A percentile compares a stretch with the other conserved stretches of the same genome.
phyloP scores from a whole-genome alignment of 176 grass and related monocot species.

The Raddia distichophylla region DNA sequence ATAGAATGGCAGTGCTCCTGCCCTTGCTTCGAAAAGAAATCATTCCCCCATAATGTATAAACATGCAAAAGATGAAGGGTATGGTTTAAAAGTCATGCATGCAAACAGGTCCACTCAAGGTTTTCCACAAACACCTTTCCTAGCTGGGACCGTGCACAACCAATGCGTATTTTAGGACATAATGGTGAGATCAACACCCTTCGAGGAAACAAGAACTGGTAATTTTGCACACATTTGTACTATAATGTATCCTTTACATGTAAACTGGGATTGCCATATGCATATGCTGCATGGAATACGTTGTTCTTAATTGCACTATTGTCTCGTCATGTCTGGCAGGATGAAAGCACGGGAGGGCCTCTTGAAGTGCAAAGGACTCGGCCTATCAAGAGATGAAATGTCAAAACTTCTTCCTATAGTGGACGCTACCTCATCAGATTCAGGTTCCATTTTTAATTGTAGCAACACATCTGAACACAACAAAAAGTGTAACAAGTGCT shows the following conservation, averaged over 20 bases:
- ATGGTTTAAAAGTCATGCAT: constrained; percentile 33
- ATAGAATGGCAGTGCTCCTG: no score
- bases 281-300: neutral
- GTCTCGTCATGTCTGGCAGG: constrained; percentile 43
- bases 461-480: neutral
- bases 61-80: constrained; percentile 6
- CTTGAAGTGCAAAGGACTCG: constrained; percentile 67
- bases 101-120: constrained; percentile 72
- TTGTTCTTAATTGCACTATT: neutral
- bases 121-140: constrained; percentile 78
- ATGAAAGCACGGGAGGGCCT: constrained; percentile 91
- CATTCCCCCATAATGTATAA: constrained; percentile 19
- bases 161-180: constrained; percentile 68
- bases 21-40: neutral
- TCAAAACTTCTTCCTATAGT: constrained; percentile 77
- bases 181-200: constrained; percentile 81
- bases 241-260: neutral
- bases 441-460: constrained; percentile 50
- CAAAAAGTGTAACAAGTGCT: neutral
- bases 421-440: constrained; percentile 87
- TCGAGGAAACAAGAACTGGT: constrained; percentile 67
- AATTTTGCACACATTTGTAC: neutral
- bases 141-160: constrained; percentile 70
- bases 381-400: constrained; percentile 65
- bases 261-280: neutral